Base-by-base conservation (phyloP, 345 rosid species). In the Citrus mangshanensis region DNA sequence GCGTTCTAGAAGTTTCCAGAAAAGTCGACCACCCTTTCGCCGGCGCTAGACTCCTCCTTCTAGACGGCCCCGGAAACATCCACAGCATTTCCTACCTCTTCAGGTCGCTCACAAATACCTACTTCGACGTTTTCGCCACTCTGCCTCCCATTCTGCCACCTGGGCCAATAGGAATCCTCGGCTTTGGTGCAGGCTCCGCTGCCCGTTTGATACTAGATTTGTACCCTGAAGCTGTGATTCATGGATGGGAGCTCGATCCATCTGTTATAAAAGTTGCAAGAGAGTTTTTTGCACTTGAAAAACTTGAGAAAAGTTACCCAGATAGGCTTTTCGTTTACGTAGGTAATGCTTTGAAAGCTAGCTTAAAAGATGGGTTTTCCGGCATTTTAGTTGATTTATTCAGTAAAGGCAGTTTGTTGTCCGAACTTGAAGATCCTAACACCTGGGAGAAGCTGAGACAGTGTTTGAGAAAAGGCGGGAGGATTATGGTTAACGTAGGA, bases 171-270 rank as follows among this genome's bases (percentile, higher is more conserved):
- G 98, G 89, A n/a, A 59, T 95, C 77, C 91, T 95, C 61, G 97
- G 93, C 3, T 90, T 95, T 79, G 98, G 97, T 12, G 99, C 97
- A 22, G 97, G 98, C 34, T 88, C 98, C 7, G 75, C 95, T 0
- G 97, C 97, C 6, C 88, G 91, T 24, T 65, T 95, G 65, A 74
- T 95, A 30, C 90, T 95, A 4, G 95, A 91, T 75, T 68, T 90
- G 40, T 89, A 95, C 86, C 93, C 93, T 2, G 87, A 85, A 1
- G 67, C 77, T 69, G 72, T 72, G 7, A 55, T 95, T 75, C 97
- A 92, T 68, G 98, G 99, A 42, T 93, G 98, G 97, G 99, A 95
- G 82, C 89, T 95, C 28, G 99, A 92, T 83, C 94, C 92, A 55
- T 89, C 82, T n/a, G 99, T 93, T 38, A 81, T 92, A 19, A 85